phyloP scores from a whole-genome alignment of 1,284 basidiomycete genomes.

The Marasmius fiardii region DNA sequence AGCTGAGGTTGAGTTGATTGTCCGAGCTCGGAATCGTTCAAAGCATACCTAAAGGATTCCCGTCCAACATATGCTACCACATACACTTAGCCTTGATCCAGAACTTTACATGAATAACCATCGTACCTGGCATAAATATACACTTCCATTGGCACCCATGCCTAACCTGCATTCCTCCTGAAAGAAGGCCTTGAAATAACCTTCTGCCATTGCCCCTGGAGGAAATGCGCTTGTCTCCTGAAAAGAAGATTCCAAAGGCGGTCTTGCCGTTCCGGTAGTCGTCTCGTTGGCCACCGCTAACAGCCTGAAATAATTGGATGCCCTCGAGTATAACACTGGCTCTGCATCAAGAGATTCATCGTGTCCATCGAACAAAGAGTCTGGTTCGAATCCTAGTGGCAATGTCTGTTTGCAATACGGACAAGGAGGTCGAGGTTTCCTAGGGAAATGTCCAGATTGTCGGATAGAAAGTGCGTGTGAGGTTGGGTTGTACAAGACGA shows the following conservation, averaged over 20 bases:
- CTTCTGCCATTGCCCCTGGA: conserved; percentile 71
- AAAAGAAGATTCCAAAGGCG: conserved; percentile 13
- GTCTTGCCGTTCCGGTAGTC: conserved; percentile 45
- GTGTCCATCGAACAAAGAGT: conserved; percentile 12
- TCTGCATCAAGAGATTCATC: conserved; percentile 15
- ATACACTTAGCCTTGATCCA: neutral
- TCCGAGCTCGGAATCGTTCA: neutral
- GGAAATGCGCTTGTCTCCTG: conserved; percentile 40
- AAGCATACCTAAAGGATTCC: conserved; percentile 64
- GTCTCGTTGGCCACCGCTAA: conserved; percentile 67
- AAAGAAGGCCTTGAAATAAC: conserved; percentile 86
- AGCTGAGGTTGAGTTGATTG: conserved; percentile 7
- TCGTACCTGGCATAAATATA: conserved; percentile 80
- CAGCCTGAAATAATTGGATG: conserved; percentile 73
- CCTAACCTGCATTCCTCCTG: conserved; percentile 83
- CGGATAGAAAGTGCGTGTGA: conserved; percentile 81
- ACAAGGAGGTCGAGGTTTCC: conserved; percentile 38
- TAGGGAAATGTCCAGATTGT: conserved; percentile 27
- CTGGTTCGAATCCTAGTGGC: conserved; percentile 32
- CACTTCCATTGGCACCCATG: conserved; percentile 90
- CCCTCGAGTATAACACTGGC: conserved; percentile 41
- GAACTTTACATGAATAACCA: neutral
- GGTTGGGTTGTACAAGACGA: conserved; percentile 85
- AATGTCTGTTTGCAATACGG: conserved; percentile 70
- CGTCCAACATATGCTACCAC: conserved; percentile 75